These are phyloP conservation scores for Penicillium glabrum DNA, from an alignment of 2,329 filamentous ascomycete species.

Conservation along the genomic window DNA sequence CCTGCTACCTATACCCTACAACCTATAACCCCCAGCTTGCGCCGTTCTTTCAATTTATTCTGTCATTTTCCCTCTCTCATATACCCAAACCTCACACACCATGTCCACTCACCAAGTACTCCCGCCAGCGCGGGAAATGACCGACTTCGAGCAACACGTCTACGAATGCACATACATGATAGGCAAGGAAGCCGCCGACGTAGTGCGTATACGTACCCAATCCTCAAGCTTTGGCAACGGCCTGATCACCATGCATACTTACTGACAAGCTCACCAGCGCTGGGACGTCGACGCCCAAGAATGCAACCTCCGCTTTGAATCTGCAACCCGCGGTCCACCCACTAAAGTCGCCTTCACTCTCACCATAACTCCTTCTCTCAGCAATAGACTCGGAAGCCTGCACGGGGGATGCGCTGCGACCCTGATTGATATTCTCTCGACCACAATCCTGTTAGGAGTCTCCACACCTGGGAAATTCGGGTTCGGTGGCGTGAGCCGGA, in stretches of 20 bases:
- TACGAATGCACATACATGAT: slow-evolving; percentile 27
- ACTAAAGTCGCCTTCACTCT: slow-evolving; percentile 35
- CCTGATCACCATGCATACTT: no score
- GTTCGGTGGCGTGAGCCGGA: slow-evolving; percentile 63
- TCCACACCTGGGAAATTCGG: slow-evolving; percentile 62
- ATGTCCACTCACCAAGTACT: slow-evolving; percentile 20
- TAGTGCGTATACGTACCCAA: slow-evolving; percentile 4
- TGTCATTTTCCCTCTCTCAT: background rate
- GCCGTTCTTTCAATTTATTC: background rate
- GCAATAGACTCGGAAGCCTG: slow-evolving; percentile 86
- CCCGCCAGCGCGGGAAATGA: slow-evolving; percentile 25
- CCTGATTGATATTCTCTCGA: slow-evolving; percentile 67
- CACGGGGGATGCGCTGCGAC: slow-evolving; percentile 77
- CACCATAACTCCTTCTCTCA: slow-evolving; percentile 79
- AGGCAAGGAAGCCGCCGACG: slow-evolving; percentile 19
- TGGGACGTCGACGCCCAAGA: slow-evolving; percentile 30
- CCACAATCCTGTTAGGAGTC: slow-evolving; percentile 57
- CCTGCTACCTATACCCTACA: background rate
- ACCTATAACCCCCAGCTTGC: background rate
- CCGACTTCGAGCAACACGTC: slow-evolving; percentile 33
- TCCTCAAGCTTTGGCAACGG: no score
- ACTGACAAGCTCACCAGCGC: slow-evolving; percentile 20
- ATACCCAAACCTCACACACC: background rate
- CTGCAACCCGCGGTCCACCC: slow-evolving; percentile 35
- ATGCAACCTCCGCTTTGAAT: slow-evolving; percentile 39